A percentile compares a stretch with the other conserved stretches of the same genome.
These are phyloP conservation scores for Tulasnella sp. DNA, from an alignment of 768 basidiomycete genomes.

Conservation along the genomic window DNA sequence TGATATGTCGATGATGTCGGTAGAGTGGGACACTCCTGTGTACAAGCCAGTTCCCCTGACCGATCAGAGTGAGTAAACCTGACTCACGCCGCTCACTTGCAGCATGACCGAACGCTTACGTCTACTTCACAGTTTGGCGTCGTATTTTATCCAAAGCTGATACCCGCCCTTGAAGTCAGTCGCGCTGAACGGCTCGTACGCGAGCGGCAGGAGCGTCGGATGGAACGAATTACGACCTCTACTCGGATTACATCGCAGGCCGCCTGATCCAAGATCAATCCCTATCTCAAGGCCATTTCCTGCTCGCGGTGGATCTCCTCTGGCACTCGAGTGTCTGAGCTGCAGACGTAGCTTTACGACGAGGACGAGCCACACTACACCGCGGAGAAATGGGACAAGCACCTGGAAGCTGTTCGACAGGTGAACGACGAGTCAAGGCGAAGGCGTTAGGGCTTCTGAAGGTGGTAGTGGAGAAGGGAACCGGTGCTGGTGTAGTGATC, in stretches of 20 bases:
- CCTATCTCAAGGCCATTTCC: background rate
- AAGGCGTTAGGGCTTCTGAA: background rate
- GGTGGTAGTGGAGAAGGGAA: background rate
- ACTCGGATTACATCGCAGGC: background rate
- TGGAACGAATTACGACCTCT: background rate
- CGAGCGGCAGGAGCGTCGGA: background rate
- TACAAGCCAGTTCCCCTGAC: constrained; percentile 15
- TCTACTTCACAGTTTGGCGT: constrained; percentile 7
- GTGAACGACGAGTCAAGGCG: background rate
- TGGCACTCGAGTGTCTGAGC: background rate
- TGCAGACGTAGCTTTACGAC: background rate
- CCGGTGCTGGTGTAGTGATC: background rate
- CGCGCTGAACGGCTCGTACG: background rate
- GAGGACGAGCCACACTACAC: background rate
- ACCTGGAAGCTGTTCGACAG: background rate
- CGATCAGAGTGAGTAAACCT: background rate
- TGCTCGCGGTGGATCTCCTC: background rate
- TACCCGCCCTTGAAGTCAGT: background rate
- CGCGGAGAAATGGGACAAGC: background rate
- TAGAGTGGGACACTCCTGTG: constrained; percentile 1
- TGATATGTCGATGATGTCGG: background rate
- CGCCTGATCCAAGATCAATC: background rate
- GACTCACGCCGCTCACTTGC: background rate
- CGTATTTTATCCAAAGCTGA: constrained; percentile 10
- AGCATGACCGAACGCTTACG: background rate